Conservation (phyloP, 2,329 filamentous ascomycete species). For the Fusarium xyrophilum region DNA sequence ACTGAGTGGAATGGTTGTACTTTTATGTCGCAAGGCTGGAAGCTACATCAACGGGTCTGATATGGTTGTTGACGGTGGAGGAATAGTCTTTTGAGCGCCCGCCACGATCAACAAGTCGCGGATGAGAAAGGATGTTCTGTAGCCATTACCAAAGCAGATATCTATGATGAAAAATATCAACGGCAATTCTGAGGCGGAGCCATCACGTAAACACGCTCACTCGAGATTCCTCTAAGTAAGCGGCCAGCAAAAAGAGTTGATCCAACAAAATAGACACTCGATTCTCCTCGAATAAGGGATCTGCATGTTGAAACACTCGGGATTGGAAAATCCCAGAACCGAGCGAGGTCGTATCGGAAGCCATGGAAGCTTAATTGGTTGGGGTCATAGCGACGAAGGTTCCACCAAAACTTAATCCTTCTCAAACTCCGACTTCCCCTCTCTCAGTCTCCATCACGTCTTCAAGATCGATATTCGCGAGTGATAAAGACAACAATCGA, state of each 20-base stretch:
- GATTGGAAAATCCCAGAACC: neutral
- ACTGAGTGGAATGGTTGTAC: constrained; percentile 64
- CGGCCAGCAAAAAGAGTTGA: neutral
- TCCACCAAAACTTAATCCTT: neutral
- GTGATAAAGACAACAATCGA: rapidly evolving
- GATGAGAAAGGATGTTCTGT: neutral
- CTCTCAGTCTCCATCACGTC: no score
- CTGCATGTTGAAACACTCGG: constrained; percentile 13
- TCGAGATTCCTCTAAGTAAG: neutral
- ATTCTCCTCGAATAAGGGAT: neutral
- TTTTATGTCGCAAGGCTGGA: constrained; percentile 65
- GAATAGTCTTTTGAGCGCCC: neutral
- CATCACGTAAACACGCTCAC: neutral
- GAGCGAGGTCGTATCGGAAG: neutral
- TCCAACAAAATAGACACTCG: neutral
- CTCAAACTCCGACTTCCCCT: neutral
- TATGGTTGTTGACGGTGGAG: constrained; percentile 67
- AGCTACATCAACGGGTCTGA: constrained; percentile 72
- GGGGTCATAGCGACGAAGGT: neutral
- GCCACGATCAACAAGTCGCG: neutral
- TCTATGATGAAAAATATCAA: neutral
- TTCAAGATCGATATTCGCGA: constrained; percentile 13
- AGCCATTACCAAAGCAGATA: neutral
- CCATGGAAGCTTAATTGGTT: neutral
- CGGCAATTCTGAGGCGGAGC: neutral